These are phyloP conservation scores for Penicillium capsulatum DNA, from an alignment of 2,329 filamentous ascomycete genomes.

Conservation along the genomic window DNA sequence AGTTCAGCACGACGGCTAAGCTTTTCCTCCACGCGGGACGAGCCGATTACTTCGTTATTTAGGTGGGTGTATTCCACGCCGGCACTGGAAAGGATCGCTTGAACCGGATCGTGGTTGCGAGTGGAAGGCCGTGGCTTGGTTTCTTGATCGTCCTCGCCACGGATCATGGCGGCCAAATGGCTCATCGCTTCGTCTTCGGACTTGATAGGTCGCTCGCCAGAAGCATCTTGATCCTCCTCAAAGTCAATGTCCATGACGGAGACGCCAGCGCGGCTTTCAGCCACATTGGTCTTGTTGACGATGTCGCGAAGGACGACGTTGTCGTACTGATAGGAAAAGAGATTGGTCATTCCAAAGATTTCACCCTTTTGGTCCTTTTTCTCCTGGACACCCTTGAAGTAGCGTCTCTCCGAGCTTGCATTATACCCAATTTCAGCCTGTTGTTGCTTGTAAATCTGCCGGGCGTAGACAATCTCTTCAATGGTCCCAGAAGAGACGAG, in stretches of 20 bases:
- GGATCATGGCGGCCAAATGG: slow-evolving; percentile 63
- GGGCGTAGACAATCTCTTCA: slow-evolving; percentile 93
- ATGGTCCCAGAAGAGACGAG: slow-evolving; percentile 88
- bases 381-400: slow-evolving; percentile 92
- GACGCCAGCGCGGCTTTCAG: slow-evolving; percentile 83
- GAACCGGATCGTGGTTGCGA: slow-evolving; percentile 66
- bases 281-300: slow-evolving; percentile 96
- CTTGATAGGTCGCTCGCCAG: slow-evolving; percentile 41
- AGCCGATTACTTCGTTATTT: slow-evolving; percentile 90
- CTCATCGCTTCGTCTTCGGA: slow-evolving; percentile 64
- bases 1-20: slow-evolving; percentile 70
- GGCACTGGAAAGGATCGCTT: slow-evolving; percentile 80
- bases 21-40: slow-evolving; percentile 83
- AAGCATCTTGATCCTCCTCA: slow-evolving; percentile 55
- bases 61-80: slow-evolving; percentile 96
- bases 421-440: slow-evolving; percentile 97
- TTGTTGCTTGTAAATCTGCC: slow-evolving; percentile 98
- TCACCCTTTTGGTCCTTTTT: slow-evolving; percentile 79
- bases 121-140: slow-evolving; percentile 19
- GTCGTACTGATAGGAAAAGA: slow-evolving; percentile 76
- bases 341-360: slow-evolving; percentile 83
- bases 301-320: slow-evolving; percentile 86
- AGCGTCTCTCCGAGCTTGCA: slow-evolving; percentile 83
- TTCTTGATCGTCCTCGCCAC: slow-evolving; percentile 38
- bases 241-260: slow-evolving; percentile 72